phyloP scores from a whole-genome alignment of 2,329 filamentous ascomycete species.

The Trichoderma polysporum region DNA sequence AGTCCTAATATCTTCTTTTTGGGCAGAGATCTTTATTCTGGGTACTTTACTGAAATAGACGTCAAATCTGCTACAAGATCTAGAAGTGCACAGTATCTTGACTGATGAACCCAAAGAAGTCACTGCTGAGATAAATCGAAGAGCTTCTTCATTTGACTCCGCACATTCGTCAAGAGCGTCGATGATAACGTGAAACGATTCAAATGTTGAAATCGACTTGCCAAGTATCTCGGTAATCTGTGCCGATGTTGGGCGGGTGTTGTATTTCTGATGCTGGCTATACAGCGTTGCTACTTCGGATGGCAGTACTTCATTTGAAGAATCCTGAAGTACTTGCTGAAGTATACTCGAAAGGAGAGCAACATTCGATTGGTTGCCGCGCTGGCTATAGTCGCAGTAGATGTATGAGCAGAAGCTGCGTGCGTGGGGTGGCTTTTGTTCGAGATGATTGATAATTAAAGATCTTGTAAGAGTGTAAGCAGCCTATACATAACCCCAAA shows the following conservation, averaged over 20 bases:
- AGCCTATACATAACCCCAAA: not conserved
- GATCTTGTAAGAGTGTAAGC: not conserved
- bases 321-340: not conserved
- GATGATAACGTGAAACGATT: not conserved
- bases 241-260: not conserved
- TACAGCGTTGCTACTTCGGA: not conserved
- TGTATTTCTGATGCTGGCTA: not conserved
- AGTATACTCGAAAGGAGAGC: not conserved
- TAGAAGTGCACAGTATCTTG: not conserved
- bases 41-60: not conserved
- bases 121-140: not conserved
- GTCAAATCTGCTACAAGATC: not conserved
- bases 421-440: not conserved
- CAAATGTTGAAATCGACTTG: not conserved
- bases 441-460: not conserved
- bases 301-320: not conserved
- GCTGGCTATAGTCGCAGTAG: constrained; percentile 1
- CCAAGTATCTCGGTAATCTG: not conserved
- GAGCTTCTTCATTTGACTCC: not conserved
- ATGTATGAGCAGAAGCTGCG: not conserved
- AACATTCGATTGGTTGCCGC: not conserved
- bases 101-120: not conserved
- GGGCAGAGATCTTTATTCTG: not conserved
- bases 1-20: not conserved
- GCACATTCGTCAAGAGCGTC: not conserved